Base-by-base conservation (phyloP, 352 stramenopile species). In the Pythium biforme region DNA sequence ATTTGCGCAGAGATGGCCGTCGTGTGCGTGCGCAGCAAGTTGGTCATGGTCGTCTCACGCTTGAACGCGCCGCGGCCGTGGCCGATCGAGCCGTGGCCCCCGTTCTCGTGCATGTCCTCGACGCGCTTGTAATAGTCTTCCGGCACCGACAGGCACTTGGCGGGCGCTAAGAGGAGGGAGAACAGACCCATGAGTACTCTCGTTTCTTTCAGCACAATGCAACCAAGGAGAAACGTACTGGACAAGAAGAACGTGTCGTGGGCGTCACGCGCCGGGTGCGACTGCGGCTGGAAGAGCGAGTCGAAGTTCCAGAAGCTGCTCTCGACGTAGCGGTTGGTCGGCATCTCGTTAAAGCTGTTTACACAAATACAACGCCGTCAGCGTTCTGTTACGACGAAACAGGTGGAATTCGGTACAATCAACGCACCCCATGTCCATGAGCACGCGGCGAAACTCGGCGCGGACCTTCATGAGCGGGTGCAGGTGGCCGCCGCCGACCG, bases 211-310 rank as follows among this genome's bases (percentile, higher is more conserved):
- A 52, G 11, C 25, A 23, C 15, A 43, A 37, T n/a, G n/a, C n/a
- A n/a, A n/a, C n/a, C n/a, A n/a, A n/a, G 19, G 4, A 27, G 14
- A 50, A n/a, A 82, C 82, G 64, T 46, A 92, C 85, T 75, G 3
- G 98, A 98, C 62, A 99, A 97, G 85, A 99, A 99, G 81, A 99
- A 99, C 34, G 98, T 99, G 78, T 99, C 98, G 73, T 99, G 98
- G 26, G 97, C 97, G 73, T 99, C 98, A 68, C 98, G 86, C 17
- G 98, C 98, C 41, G 98, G 98, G 74, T 99, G 98, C 31, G 88
- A 98, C 85, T 99, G 98, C 43, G 98, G 98, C 84, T 99, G 97
- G 77, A 99, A 99, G 53, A 99, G 87, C 52, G 97, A 96, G 77
- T 99, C 98, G 77, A 99, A 99, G 84, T 99, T 99, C 98, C 98